Base-by-base conservation (phyloP, 768 basidiomycete species). In the Nidularia sp. region DNA sequence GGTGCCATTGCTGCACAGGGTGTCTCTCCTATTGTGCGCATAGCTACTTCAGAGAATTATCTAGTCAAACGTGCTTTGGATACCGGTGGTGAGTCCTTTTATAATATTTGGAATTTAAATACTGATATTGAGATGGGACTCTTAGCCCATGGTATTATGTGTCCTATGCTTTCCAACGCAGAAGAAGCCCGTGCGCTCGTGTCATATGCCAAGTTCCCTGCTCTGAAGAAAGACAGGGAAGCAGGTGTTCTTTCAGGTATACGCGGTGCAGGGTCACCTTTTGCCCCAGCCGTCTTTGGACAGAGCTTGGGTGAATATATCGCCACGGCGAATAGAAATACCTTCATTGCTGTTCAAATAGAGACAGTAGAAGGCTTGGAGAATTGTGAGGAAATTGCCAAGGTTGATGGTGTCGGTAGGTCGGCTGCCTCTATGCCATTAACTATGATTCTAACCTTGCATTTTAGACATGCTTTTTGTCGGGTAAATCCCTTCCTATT, bases 351-450 rank as follows among this genome's bases (percentile, higher is more conserved):
- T 2, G 56, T 57, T 2, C 60, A 61, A 47, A 61, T 61, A 7
- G 60, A 61, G 49, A 61, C 57, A 5, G 31, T 57, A 13, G 39
- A 50, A 41, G 60, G 60, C 9, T 43, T 61, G 18, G 55, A 57
- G 13, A 61, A 59, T n/a, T 61, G 60, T 34, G 56, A 58, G 52
- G 55, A 50, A 5, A 61, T 61, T 29, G 60, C 60, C n/a, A 50
- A 53, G n/a, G 60, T 58, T 1, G 57, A 61, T 9, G 60, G 60
- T 18, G 56, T 57, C 5, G 57, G 59, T 56, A 34, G 15, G 42
- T 47, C 6, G 41, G 3, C 31, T 34, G 7, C n/a, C 36, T 7
- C 7, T 7, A n/a, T 39, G n/a, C n/a, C 7, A 39, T 39, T 39
- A 7, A 39, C 36, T 7, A 7, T 7, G n/a, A 39, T 39, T 7